Evolutionary conservation across 306 rosid species (phyloP).

Genomic region (Acacia crassicarpa): DNA sequence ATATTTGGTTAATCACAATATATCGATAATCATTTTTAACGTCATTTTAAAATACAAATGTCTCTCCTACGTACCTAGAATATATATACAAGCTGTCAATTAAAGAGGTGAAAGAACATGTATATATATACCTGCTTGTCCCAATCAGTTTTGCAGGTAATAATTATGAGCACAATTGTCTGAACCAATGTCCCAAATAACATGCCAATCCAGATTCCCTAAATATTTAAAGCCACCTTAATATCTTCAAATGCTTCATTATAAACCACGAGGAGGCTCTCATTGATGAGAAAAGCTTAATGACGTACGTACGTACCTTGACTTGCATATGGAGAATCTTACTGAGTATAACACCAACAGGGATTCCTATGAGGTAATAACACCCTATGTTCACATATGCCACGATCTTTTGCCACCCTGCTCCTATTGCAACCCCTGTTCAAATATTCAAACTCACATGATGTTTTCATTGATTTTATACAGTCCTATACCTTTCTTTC

Average conservation of each 20-base stretch:
- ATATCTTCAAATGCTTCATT: background rate
- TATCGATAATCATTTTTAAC: too few species aligned
- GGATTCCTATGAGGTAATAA: constrained; percentile 51
- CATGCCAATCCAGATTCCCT: constrained; percentile 79
- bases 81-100: background rate
- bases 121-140: constrained; percentile 46
- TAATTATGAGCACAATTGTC: constrained; percentile 42
- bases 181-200: constrained; percentile 63
- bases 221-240: background rate
- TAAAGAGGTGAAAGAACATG: background rate
- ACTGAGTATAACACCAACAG: constrained; percentile 44
- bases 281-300: background rate
- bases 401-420: constrained; percentile 54
- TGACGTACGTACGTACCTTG: constrained; percentile 23
- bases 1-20: background rate
- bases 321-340: constrained; percentile 41
- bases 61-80: too few species aligned
- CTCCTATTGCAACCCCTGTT: constrained; percentile 58
- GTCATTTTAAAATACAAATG: too few species aligned
- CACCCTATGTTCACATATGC: constrained; percentile 52
- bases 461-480: background rate
- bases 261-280: background rate
- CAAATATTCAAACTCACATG: background rate
- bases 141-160: constrained; percentile 65
- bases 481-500: background rate